Evolutionary conservation across 2,329 filamentous ascomycete genomes (phyloP), one percentile per base, ranked within the genome.

Genomic region (Aspergillaceae sp.): DNA sequence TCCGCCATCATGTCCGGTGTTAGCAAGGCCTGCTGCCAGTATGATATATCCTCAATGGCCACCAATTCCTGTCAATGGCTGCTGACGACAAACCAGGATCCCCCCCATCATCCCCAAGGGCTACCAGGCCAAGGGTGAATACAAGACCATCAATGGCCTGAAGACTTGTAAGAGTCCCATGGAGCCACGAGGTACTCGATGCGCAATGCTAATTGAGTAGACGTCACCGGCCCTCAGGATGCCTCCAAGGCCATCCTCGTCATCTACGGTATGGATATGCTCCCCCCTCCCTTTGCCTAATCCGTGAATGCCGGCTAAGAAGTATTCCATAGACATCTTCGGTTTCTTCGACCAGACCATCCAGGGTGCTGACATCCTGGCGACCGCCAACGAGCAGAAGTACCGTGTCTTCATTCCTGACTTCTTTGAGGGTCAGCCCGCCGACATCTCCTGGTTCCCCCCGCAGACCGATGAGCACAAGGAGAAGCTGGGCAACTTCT

Each of bases 321-420:
- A 11, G 7, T 34, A 19, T 19, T 19, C 19, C 19, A 19, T 19
- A 69, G 78, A 81, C 57, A 80, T 82, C 63, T 83, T 83, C 59
- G 79, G 79, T 44, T 82, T 77, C 72, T 82, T 78, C 65, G 71
- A 73, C 7, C 79, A 83, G 58, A 82, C 78, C 7, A 55, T 82
- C 11, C 79, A 83, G 57, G 79, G 79, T 40, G 78, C 79, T 51
- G 79, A 83, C 54, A 82, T 82, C 56, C 74, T 82, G 37, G 76
- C 79, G 29, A 66, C 70, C 54, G 70, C 74, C 32, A 74, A 83
- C 75, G 67, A 78, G 72, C 64, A 74, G 49, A 80, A 86, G 60
- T 92, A 94, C 74, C 82, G 82, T 56, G 86, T 95, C 55, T 89
- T 90, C 69, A 90, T 96, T 52, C 90, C 90, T 29, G 90, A 96